Percentiles rank a stretch among this genome's conserved stretches.
phyloP scores from a whole-genome alignment of 2,329 filamentous ascomycete species.

The Sarocladiaceae sp. region DNA sequence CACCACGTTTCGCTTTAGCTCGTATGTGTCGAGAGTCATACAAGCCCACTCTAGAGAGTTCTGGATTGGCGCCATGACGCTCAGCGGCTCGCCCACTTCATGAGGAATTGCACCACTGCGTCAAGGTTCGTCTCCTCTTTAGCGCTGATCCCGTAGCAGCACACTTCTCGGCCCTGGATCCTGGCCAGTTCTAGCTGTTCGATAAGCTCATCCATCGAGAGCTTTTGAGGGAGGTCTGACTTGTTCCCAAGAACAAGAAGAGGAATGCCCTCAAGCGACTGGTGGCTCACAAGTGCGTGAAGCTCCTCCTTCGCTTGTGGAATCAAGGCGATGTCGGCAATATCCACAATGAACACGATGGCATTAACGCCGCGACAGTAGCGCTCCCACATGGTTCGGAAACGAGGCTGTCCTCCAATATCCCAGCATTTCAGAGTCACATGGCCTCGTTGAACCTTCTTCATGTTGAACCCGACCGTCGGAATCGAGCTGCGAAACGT shows the following conservation, averaged over 20 bases:
- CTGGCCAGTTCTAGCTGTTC: conserved; percentile 85
- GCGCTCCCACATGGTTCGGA: conserved; percentile 98
- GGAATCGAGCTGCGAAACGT: conserved; percentile 74
- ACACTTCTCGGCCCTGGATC: conserved; percentile 89
- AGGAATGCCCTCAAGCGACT: conserved; percentile 82
- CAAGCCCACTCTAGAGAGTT: too few relatives aligned
- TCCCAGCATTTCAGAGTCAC: conserved; percentile 99
- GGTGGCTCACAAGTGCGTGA: conserved; percentile 81
- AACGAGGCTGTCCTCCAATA: conserved; percentile 91
- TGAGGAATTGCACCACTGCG: conserved; percentile 93
- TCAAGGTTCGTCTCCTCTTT: conserved; percentile 99
- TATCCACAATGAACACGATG: conserved; percentile 98
- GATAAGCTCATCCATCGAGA: conserved; percentile 93
- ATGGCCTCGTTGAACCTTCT: conserved; percentile 94
- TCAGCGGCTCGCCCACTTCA: conserved; percentile 62
- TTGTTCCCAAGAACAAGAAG: conserved; percentile 96
- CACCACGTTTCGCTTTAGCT: too few relatives aligned
- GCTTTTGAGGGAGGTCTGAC: conserved; percentile 85
- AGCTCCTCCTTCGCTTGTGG: conserved; percentile 88
- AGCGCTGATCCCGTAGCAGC: conserved; percentile 97
- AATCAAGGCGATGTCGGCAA: conserved; percentile 76
- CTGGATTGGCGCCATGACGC: neutral
- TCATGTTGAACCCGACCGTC: conserved; percentile 99
- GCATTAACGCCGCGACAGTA: conserved; percentile 97
- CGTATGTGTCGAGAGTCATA: too few relatives aligned